phyloP scores from a whole-genome alignment of 495 filamentous ascomycete species.

The Aeminium ludgeri region DNA sequence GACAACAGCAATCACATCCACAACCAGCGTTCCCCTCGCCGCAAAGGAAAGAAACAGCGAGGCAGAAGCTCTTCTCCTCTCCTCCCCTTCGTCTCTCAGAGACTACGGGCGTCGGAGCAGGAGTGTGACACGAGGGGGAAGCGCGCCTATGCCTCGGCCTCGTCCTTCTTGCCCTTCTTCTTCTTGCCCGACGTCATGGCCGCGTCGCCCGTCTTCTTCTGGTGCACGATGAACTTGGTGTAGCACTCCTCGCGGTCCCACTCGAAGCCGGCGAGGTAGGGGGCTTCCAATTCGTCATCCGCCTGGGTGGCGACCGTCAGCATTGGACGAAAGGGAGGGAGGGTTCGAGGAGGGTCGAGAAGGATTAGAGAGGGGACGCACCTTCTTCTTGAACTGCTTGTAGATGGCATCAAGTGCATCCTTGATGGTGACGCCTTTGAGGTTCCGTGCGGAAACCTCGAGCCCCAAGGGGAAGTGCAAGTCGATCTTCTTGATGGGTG shows the following conservation, averaged over 20 bases:
- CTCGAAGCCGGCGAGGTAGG: conserved; percentile 81
- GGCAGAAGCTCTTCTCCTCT: too few relatives aligned
- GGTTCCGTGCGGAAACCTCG: conserved; percentile 72
- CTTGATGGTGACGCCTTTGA: conserved; percentile 88
- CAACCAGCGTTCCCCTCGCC: too few relatives aligned
- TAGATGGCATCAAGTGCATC: conserved; percentile 85
- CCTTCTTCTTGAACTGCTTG: conserved; percentile 90
- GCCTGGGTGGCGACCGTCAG: conserved; percentile 33
- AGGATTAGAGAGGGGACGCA: conserved; percentile 23
- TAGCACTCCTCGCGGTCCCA: conserved; percentile 82
- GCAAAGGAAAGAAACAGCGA: too few relatives aligned
- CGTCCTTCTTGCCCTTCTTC: conserved; percentile 49
- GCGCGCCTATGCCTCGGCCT: conserved; percentile 21
- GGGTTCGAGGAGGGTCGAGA: not conserved
- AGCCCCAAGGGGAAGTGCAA: conserved; percentile 75
- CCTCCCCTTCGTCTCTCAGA: too few relatives aligned
- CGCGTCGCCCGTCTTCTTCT: conserved; percentile 48
- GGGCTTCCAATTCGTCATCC: conserved; percentile 71
- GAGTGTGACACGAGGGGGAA: not conserved
- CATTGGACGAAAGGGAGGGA: not conserved
- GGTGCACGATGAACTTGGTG: conserved; percentile 59
- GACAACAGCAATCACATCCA: too few relatives aligned
- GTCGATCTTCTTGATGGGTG: conserved; percentile 84
- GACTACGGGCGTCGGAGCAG: too few relatives aligned
- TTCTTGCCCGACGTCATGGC: conserved; percentile 38